These are phyloP conservation scores for Bipolaris victoriae DNA, from an alignment of 2,329 filamentous ascomycete species.

Conservation along the genomic window DNA sequence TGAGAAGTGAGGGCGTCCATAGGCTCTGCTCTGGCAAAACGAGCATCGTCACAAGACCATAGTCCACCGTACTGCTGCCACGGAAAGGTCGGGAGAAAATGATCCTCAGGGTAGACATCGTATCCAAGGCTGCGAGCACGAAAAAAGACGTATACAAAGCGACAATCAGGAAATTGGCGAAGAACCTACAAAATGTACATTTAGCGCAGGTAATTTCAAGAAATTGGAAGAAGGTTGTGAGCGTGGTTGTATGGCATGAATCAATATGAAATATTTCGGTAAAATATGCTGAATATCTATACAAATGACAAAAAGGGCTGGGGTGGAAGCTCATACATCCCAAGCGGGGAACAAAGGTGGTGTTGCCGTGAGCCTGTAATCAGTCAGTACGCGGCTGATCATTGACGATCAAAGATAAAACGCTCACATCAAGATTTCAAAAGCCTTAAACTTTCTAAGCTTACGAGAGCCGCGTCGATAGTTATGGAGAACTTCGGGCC, in stretches of 20 bases:
- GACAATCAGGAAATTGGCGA: constrained; percentile 46
- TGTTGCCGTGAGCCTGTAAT: constrained; percentile 43
- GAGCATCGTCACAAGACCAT: constrained; percentile 46
- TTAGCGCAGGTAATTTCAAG: constrained; percentile 30
- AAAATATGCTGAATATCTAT: constrained; percentile 26
- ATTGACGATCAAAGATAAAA: constrained; percentile 7
- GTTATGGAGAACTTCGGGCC: constrained; percentile 63
- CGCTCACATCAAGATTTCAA: constrained; percentile 76
- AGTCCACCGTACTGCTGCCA: constrained; percentile 49
- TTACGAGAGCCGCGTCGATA: constrained; percentile 76
- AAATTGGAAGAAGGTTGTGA: not conserved
- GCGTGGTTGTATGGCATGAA: constrained; percentile 2
- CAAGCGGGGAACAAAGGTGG: constrained; percentile 49
- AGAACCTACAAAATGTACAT: constrained; percentile 38
- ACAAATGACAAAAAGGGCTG: constrained; percentile 10
- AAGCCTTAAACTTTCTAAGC: constrained; percentile 73
- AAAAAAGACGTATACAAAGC: constrained; percentile 49
- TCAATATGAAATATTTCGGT: constrained; percentile 21
- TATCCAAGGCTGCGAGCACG: constrained; percentile 46
- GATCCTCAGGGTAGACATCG: constrained; percentile 49
- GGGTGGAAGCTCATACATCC: constrained; percentile 47
- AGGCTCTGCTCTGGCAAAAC: constrained; percentile 42
- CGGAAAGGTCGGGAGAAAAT: constrained; percentile 47
- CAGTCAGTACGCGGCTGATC: constrained; percentile 9
- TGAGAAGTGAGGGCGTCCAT: constrained; percentile 33